Evolutionary conservation across 2,329 filamentous ascomycete species (phyloP).

Genomic region (Botrytis fabae): DNA sequence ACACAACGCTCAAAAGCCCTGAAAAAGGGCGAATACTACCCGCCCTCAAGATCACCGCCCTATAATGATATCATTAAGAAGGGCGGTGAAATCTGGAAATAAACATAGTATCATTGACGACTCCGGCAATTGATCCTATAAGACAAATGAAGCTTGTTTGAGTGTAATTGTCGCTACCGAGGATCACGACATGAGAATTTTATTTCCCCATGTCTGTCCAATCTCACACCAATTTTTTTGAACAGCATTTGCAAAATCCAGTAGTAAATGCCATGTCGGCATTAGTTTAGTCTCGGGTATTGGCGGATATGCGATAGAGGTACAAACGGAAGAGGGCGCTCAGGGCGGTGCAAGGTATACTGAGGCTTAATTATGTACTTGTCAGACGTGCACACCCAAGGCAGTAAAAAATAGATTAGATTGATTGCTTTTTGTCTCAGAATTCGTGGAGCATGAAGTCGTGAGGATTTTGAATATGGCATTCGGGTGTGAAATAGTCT

Average conservation of each 20-base stretch:
- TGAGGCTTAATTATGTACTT: background rate
- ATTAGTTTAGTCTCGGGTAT: conserved; percentile 11
- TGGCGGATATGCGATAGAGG: background rate
- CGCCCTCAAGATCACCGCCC: background rate
- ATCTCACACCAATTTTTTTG: background rate
- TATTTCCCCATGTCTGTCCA: conserved; percentile 5
- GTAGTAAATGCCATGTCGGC: conserved; percentile 13
- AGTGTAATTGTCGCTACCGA: background rate
- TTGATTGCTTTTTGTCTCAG: conserved; percentile 7
- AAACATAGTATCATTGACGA: background rate
- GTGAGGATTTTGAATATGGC: background rate
- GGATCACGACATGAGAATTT: background rate
- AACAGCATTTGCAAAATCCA: background rate
- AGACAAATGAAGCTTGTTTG: conserved; percentile 3
- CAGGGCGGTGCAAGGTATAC: conserved; percentile 6
- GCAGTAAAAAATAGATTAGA: conserved; percentile 10
- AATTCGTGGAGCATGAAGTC: background rate
- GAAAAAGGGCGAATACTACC: conserved; percentile 1
- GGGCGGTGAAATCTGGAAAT: background rate
- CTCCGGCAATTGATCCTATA: conserved; percentile 15
- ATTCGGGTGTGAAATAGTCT: background rate
- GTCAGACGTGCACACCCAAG: background rate
- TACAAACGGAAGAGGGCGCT: background rate
- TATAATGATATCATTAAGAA: background rate
- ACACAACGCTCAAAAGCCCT: background rate